Conservation (phyloP, 768 basidiomycete genomes). For the Kwoniella heveanensis region DNA sequence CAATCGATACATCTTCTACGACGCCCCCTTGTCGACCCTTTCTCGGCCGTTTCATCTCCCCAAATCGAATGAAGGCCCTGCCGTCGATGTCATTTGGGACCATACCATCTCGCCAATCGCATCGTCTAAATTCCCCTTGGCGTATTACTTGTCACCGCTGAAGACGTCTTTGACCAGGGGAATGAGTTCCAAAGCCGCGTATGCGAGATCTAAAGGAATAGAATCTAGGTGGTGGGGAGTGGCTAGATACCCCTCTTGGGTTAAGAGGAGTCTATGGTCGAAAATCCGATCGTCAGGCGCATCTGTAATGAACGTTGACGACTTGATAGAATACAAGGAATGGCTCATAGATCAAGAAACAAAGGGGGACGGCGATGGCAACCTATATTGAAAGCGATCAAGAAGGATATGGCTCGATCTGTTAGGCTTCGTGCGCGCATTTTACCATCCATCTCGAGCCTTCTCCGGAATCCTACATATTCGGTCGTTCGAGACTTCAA, state of each 20-base stretch:
- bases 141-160: slow-evolving; percentile 11
- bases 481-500: no score
- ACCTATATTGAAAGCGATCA: no score
- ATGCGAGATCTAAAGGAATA: slow-evolving; percentile 23
- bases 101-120: slow-evolving; percentile 34
- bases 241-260: slow-evolving; percentile 6
- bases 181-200: neutral
- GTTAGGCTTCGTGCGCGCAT: no score
- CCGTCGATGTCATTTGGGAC: slow-evolving; percentile 25
- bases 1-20: slow-evolving; percentile 37
- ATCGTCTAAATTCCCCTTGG: slow-evolving; percentile 27
- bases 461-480: no score
- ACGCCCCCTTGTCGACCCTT: slow-evolving; percentile 29
- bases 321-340: slow-evolving; percentile 18
- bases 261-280: slow-evolving; percentile 24
- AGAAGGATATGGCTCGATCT: neutral
- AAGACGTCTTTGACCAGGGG: neutral
- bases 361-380: neutral
- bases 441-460: no score
- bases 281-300: slow-evolving; percentile 11
- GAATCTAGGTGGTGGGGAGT: slow-evolving; percentile 35
- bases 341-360: slow-evolving; percentile 2
- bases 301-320: slow-evolving; percentile 26
- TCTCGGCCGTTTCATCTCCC: slow-evolving; percentile 17
- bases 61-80: slow-evolving; percentile 13